Percentiles rank a stretch among this genome's conserved stretches.
Conservation (phyloP, 164 flowering plant species). For the Warburgia ugandensis region DNA sequence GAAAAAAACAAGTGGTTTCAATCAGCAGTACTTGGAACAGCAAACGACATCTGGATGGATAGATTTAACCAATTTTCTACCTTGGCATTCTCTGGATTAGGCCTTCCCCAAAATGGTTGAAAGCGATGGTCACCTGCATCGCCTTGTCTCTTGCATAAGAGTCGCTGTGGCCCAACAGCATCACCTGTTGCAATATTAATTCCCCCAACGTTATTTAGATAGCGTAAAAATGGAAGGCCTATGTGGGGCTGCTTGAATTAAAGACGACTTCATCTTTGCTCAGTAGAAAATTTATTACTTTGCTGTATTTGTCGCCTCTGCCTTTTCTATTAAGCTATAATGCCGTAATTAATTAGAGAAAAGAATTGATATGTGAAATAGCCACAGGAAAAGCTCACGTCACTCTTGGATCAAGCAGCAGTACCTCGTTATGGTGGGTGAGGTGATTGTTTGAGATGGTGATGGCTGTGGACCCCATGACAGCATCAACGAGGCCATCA, state of each 20-base stretch:
- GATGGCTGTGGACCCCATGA: conserved; percentile 94
- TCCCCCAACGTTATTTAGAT: neutral
- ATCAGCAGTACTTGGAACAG: neutral
- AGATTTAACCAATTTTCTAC: conserved; percentile 21
- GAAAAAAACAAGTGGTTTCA: neutral
- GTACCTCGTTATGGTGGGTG: conserved; percentile 94
- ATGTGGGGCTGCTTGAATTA: too few relatives aligned
- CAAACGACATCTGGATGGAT: neutral
- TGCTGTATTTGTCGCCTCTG: too few relatives aligned
- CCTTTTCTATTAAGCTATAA: too few relatives aligned
- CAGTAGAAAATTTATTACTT: too few relatives aligned
- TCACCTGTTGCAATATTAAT: conserved; percentile 43
- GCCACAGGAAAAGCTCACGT: too few relatives aligned
- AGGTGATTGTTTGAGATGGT: conserved; percentile 85
- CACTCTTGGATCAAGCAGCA: neutral
- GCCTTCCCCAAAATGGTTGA: conserved; percentile 91
- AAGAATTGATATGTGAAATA: too few relatives aligned
- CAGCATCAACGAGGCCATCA: conserved; percentile 95
- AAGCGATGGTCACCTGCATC: conserved; percentile 98
- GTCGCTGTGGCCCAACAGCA: conserved; percentile 92
- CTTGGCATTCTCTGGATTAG: conserved; percentile 99
- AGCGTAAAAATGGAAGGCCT: too few relatives aligned
- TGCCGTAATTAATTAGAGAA: too few relatives aligned
- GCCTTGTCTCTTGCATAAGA: conserved; percentile 68
- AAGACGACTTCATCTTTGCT: too few relatives aligned